Percentiles rank a stretch among this genome's conserved stretches.
Evolutionary conservation across 2,329 filamentous ascomycete species (phyloP).

Genomic region (Colletotrichum limetticola): DNA sequence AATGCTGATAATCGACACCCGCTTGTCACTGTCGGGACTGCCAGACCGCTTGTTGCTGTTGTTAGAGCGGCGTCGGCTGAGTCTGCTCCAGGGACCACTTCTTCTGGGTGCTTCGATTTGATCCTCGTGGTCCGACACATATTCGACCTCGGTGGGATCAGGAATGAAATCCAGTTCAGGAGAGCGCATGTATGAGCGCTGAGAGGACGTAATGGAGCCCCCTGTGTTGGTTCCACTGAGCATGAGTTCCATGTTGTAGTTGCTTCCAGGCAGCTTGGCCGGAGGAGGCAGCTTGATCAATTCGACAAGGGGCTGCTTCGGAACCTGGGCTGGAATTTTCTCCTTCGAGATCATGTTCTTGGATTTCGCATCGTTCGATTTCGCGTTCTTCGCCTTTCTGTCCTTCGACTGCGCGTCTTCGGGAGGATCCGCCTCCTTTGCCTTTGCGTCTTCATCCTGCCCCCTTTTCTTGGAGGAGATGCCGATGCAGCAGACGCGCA

Average conservation of each 20-base stretch:
- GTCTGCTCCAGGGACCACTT: neutral
- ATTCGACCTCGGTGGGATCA: constrained; percentile 20
- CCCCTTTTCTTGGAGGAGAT: neutral
- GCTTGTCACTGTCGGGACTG: neutral
- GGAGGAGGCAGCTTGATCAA: constrained; percentile 17
- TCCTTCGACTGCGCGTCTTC: neutral
- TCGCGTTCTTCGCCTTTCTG: neutral
- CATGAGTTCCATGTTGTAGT: constrained; percentile 17
- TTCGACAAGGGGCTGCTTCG: neutral
- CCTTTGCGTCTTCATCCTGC: neutral
- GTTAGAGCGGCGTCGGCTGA: constrained; percentile 51
- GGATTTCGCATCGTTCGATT: neutral
- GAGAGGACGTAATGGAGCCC: constrained; percentile 16
- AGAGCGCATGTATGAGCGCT: constrained; percentile 11
- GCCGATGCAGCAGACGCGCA: constrained; percentile 9
- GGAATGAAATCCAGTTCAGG: constrained; percentile 21
- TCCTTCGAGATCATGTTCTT: neutral
- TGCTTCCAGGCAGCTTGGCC: constrained; percentile 15
- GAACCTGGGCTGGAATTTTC: neutral
- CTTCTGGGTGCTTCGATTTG: constrained; percentile 24
- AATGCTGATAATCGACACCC: neutral
- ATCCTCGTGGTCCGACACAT: constrained; percentile 25
- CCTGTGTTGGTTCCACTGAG: constrained; percentile 1
- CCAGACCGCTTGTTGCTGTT: constrained; percentile 49
- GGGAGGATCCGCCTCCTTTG: neutral